A percentile compares a stretch with the other conserved stretches of the same genome.
These are phyloP conservation scores for Vitis hybrid DNA, from an alignment of 177 flowering plant genomes.

Conservation along the genomic window DNA sequence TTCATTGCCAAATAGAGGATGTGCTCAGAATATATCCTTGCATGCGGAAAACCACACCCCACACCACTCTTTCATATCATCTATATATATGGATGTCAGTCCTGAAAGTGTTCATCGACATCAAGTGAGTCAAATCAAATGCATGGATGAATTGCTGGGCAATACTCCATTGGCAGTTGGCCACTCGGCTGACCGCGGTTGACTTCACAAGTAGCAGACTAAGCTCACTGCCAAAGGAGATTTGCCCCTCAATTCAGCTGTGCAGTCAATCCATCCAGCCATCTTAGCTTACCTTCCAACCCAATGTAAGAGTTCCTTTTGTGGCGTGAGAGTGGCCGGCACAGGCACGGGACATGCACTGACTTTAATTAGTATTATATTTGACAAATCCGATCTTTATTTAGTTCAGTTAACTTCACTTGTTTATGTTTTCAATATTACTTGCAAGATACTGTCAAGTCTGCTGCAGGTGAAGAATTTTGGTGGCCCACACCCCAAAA, in stretches of 20 bases:
- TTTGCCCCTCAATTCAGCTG: constrained; percentile 33
- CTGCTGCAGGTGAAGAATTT: no score
- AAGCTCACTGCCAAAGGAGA: constrained; percentile 42
- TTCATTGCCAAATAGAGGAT: constrained; percentile 1
- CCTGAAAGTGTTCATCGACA: constrained; percentile 8
- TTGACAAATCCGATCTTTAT: no score
- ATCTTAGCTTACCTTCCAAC: no score
- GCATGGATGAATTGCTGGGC: constrained; percentile 33
- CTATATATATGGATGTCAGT: neutral
- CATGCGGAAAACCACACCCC: constrained; percentile 1
- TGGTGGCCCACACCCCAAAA: no score
- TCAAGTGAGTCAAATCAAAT: neutral
- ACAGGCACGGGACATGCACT: no score
- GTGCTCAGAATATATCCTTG: constrained; percentile 22
- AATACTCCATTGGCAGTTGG: constrained; percentile 34
- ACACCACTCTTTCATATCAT: neutral
- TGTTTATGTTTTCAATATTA: no score
- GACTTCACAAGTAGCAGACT: neutral
- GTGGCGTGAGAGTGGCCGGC: no score
- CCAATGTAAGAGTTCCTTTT: no score
- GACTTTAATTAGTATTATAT: no score
- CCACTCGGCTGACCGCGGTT: neutral
- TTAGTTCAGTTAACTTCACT: no score
- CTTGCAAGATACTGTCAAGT: no score
- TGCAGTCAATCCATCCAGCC: neutral